These are phyloP conservation scores for Crataegus laevigata DNA, from an alignment of 306 rosid genomes.

Conservation along the genomic window DNA sequence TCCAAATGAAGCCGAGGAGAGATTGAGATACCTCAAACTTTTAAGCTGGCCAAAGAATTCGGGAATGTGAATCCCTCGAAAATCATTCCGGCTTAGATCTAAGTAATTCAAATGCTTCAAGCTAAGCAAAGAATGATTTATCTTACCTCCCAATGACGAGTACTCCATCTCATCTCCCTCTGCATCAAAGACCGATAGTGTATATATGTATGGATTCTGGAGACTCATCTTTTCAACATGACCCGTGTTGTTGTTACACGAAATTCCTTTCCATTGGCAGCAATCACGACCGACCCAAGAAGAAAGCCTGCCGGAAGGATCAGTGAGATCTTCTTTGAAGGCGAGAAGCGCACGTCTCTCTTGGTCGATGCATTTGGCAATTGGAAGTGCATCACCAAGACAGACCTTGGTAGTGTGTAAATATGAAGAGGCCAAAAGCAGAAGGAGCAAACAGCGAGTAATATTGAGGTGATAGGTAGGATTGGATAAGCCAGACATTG, in stretches of 20 bases:
- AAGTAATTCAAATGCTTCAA: conserved; percentile 21
- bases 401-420: background rate
- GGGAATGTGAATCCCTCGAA: conserved; percentile 21
- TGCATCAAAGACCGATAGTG: background rate
- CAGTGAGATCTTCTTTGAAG: conserved; percentile 27
- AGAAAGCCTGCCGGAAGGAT: conserved; percentile 23
- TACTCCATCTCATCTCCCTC: background rate
- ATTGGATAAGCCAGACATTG: background rate
- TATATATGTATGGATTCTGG: background rate
- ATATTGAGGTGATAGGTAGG: background rate
- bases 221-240: conserved; percentile 30
- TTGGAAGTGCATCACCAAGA: background rate
- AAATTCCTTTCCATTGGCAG: conserved; percentile 32
- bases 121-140: conserved; percentile 30
- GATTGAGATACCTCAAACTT: conserved; percentile 26
- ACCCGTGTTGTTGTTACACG: conserved; percentile 25
- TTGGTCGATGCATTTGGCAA: conserved; percentile 15
- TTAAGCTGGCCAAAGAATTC: conserved; percentile 25
- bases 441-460: no score
- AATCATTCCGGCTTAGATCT: conserved; percentile 33
- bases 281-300: conserved; percentile 31
- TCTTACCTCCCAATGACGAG: conserved; percentile 13
- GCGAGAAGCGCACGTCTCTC: conserved; percentile 26
- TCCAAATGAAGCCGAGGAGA: conserved; percentile 26
- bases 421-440: background rate